These are phyloP conservation scores for Mixia osmundae DNA, from an alignment of 1,284 basidiomycete genomes.

Conservation along the genomic window DNA sequence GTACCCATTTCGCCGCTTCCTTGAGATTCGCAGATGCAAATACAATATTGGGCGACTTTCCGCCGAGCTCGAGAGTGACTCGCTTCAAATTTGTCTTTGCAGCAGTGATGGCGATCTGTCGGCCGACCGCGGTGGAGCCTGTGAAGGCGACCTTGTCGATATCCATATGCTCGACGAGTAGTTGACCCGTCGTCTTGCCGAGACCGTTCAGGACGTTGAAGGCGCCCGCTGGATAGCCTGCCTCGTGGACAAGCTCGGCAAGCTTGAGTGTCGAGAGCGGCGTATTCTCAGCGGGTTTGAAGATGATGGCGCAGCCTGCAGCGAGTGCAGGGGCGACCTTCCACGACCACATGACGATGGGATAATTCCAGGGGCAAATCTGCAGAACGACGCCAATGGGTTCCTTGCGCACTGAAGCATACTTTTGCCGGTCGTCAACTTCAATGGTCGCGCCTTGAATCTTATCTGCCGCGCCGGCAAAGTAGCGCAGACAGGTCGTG, in stretches of 20 bases:
- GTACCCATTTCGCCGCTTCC: conserved; percentile 15
- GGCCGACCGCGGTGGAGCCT: conserved; percentile 20
- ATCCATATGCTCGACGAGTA: conserved; percentile 9
- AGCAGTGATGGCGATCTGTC: conserved; percentile 21
- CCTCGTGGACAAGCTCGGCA: conserved; percentile 14
- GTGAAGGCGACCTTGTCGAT: conserved; percentile 20
- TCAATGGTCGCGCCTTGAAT: conserved; percentile 21
- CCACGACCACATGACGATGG: conserved; percentile 8
- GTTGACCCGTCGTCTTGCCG: conserved; percentile 10
- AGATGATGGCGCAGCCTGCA: conserved; percentile 18
- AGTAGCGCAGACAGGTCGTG: conserved; percentile 11
- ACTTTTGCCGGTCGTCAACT: conserved; percentile 16
- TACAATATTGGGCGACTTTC: conserved; percentile 21
- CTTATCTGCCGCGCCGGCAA: conserved; percentile 18
- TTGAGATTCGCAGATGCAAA: conserved; percentile 15
- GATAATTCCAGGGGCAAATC: conserved; percentile 18
- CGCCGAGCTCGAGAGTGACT: conserved; percentile 23
- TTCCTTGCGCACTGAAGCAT: conserved; percentile 19
- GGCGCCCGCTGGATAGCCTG: conserved; percentile 18
- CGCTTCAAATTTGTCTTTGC: conserved; percentile 22
- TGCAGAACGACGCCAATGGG: conserved; percentile 21
- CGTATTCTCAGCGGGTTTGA: conserved; percentile 19
- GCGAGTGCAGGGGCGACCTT: conserved; percentile 21
- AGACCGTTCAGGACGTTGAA: conserved; percentile 20
- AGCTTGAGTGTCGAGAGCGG: conserved; percentile 16